phyloP scores from a whole-genome alignment of 2,329 filamentous ascomycete species.

The Bertia moriformis region DNA sequence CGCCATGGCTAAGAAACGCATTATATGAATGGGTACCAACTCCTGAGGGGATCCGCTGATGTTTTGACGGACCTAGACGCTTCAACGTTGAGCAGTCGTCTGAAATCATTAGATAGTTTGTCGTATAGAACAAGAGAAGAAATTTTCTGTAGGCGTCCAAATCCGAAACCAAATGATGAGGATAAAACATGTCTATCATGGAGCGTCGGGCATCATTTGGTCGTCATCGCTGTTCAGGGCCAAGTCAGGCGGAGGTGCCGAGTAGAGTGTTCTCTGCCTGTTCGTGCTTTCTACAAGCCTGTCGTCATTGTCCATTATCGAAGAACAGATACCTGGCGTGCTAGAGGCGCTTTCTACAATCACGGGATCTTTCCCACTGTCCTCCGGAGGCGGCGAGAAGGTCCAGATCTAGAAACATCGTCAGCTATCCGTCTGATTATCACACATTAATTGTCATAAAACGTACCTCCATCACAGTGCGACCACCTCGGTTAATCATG shows the following conservation, averaged over 20 bases:
- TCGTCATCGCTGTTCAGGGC: neutral
- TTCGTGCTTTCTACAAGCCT: neutral
- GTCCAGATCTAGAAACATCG: neutral
- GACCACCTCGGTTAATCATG: slow-evolving; percentile 68
- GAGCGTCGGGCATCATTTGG: neutral
- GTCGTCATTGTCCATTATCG: neutral
- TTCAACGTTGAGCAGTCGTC: neutral
- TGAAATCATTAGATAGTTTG: neutral
- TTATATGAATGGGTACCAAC: neutral
- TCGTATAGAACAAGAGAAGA: no score
- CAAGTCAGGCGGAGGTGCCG: neutral
- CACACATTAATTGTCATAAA: slow-evolving; percentile 2
- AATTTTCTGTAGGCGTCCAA: neutral
- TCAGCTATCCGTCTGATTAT: slow-evolving; percentile 3
- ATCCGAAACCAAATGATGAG: neutral
- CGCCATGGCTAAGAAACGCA: neutral
- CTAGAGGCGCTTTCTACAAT: slow-evolving; percentile 1
- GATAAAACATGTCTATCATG: neutral
- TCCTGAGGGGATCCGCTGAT: neutral
- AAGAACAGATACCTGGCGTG: neutral
- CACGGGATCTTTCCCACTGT: neutral
- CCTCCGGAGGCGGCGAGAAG: neutral
- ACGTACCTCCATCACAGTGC: slow-evolving; percentile 94
- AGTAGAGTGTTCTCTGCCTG: neutral
- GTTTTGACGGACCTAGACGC: neutral